phyloP scores from a whole-genome alignment of 805 yeast genomes.

The Cyberlindnera galapagoensis region DNA sequence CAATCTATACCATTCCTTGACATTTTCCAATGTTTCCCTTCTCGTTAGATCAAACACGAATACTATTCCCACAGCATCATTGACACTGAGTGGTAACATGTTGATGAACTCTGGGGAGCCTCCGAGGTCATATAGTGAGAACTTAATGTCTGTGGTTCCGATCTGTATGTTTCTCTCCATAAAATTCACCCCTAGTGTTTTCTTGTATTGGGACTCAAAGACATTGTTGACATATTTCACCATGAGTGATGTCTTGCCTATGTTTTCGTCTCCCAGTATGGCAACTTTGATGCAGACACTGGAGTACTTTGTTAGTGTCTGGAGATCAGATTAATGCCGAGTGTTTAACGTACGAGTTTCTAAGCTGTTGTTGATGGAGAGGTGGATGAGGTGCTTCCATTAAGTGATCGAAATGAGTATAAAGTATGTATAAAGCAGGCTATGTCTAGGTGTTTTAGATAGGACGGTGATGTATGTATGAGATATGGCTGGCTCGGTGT shows the following conservation, averaged over 20 bases:
- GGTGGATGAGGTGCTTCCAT: constrained; percentile 18
- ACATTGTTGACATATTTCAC: constrained; percentile 95
- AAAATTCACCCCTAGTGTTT: constrained; percentile 91
- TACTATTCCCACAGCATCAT: constrained; percentile 86
- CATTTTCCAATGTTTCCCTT: constrained; percentile 76
- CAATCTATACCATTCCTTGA: constrained; percentile 92
- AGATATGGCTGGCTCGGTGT: background rate
- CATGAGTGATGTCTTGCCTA: constrained; percentile 94
- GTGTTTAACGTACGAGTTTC: constrained; percentile 16
- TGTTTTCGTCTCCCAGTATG: constrained; percentile 90
- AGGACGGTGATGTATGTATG: background rate
- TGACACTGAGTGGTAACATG: constrained; percentile 89
- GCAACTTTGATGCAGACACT: constrained; percentile 78
- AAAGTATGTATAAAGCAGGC: constrained; percentile 1
- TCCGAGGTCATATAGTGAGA: constrained; percentile 93
- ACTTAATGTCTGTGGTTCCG: constrained; percentile 80
- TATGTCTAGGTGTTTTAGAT: background rate
- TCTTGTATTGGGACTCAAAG: constrained; percentile 87
- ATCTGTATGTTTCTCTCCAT: constrained; percentile 86
- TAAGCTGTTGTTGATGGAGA: constrained; percentile 14
- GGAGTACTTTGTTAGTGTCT: constrained; percentile 3
- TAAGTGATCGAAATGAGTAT: background rate
- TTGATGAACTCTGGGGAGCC: constrained; percentile 93
- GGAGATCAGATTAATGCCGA: background rate
- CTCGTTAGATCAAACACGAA: constrained; percentile 89